Evolutionary conservation across 495 filamentous ascomycete species (phyloP), one percentile per base, ranked within the genome.

Genomic region (Penicillium tannophilum): DNA sequence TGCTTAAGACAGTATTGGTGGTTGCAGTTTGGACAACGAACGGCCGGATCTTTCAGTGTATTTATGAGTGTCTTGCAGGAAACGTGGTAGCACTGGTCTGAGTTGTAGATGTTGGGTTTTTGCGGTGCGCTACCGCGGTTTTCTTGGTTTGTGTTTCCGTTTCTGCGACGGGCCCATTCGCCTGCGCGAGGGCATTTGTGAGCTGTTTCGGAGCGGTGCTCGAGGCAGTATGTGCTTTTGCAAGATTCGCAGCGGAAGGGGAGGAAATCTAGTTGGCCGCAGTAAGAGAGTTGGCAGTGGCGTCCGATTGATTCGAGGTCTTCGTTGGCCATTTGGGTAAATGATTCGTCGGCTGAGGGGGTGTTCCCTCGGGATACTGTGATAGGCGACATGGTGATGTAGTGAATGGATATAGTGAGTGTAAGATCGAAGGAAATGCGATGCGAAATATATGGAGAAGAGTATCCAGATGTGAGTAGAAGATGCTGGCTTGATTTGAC

Each of bases 231-330:
- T 48, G 88, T 95, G 47, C 87, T 82, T 65, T 76, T 78, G 67
- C 94, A 98, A 70, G 88, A 92, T 74, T 94, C 89, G 81, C 94
- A 98, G 63, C 85, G 82, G 78, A 97, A 98, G 41, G 94, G 94
- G 11, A 98, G 88, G 78, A 98, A 98, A 77, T 98, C 95, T 47
- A 98, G 90, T 67, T 90, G 88, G 70, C 92, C 86, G 83, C 94
- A 98, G 82, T 90, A 92, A 62, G 85, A 75, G 76, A 89, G 87
- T 74, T 97, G 86, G 82, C 94, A 98, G 79, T 96, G 92, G 54
- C 86, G 84, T 65, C 94, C 94, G 71, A 98, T 90, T 11, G 90
- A 83, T 62, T 88, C 87, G 39, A 90, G 84, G 76, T 97, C 91
- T 67, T 76, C 75, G 64, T 88, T 81, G 55, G 71, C 71, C 74